Conservation (phyloP, 140 eudicot species). For the Stevia rebaudiana region DNA sequence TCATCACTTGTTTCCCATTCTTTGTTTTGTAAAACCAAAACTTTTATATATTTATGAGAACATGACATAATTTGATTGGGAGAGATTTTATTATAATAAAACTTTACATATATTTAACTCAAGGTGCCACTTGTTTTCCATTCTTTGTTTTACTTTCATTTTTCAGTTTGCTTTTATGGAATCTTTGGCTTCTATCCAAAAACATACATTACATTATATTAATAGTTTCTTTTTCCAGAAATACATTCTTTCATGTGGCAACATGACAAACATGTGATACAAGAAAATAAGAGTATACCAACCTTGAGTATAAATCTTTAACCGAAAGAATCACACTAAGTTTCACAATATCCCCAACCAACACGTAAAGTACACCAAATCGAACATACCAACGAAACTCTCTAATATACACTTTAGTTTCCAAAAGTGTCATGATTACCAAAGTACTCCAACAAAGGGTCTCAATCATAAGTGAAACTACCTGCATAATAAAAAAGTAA, state of each 20-base stretch:
- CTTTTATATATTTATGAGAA: background rate
- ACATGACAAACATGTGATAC: background rate
- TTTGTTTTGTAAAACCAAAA: background rate
- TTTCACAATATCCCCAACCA: conserved; percentile 82
- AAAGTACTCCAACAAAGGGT: conserved; percentile 74
- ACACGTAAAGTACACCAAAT: conserved; percentile 65
- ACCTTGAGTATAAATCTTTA: conserved; percentile 53
- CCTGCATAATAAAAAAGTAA: conserved; percentile 37
- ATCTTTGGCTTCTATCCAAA: background rate
- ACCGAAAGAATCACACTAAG: conserved; percentile 60
- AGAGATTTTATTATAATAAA: too few species aligned
- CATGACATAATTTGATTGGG: too few species aligned
- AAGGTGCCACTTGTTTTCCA: background rate
- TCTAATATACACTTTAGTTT: conserved; percentile 68
- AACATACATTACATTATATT: background rate
- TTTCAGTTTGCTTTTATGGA: conserved; percentile 1
- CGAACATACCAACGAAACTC: conserved; percentile 83
- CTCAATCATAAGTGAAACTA: conserved; percentile 52
- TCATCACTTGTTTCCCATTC: background rate
- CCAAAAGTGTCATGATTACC: conserved; percentile 58
- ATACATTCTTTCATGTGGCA: background rate
- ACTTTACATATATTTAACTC: too few species aligned
- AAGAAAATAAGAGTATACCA: conserved; percentile 17
- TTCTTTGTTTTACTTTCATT: background rate
- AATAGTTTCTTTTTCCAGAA: too few species aligned